Evolutionary conservation across 1,139 yeast genomes (phyloP).

Genomic region (Pichia sp.): DNA sequence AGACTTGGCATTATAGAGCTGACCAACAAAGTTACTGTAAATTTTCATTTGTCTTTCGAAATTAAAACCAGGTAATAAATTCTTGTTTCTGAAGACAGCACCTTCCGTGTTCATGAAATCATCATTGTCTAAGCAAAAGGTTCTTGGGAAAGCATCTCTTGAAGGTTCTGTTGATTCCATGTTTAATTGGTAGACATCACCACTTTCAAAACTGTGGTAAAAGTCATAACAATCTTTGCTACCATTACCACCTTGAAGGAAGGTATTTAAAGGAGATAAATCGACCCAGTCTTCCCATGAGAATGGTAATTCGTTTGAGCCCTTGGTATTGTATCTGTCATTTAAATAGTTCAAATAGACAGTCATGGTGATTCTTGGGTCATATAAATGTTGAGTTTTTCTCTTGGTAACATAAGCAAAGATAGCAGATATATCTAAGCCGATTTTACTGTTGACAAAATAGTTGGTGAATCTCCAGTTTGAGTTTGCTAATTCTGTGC

Average conservation of each 20-base stretch:
- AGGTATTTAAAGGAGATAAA: constrained; percentile 39
- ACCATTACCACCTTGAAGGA: not conserved
- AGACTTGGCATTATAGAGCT: constrained; percentile 43
- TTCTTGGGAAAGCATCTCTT: too few species aligned
- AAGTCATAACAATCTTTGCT: not conserved
- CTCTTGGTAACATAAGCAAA: constrained; percentile 16
- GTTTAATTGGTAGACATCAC: too few species aligned
- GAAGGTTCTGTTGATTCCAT: too few species aligned
- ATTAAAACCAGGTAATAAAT: constrained; percentile 45
- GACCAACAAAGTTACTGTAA: constrained; percentile 33
- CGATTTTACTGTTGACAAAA: constrained; percentile 4
- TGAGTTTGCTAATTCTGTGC: not conserved
- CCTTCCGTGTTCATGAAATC: constrained; percentile 8
- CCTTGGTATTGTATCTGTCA: constrained; percentile 11
- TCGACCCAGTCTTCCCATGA: constrained; percentile 62
- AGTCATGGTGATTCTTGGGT: constrained; percentile 41
- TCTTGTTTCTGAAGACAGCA: constrained; percentile 1
- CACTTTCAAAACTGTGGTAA: constrained; percentile 25
- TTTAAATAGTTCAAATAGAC: constrained; percentile 36
- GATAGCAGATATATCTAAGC: not conserved
- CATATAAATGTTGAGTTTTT: constrained; percentile 31
- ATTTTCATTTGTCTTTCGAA: constrained; percentile 34
- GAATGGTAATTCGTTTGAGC: constrained; percentile 40
- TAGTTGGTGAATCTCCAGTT: constrained; percentile 7
- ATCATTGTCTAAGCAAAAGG: constrained; percentile 16